Conservation (phyloP, 805 yeast genomes). For the Lipomyces mesembrius region DNA sequence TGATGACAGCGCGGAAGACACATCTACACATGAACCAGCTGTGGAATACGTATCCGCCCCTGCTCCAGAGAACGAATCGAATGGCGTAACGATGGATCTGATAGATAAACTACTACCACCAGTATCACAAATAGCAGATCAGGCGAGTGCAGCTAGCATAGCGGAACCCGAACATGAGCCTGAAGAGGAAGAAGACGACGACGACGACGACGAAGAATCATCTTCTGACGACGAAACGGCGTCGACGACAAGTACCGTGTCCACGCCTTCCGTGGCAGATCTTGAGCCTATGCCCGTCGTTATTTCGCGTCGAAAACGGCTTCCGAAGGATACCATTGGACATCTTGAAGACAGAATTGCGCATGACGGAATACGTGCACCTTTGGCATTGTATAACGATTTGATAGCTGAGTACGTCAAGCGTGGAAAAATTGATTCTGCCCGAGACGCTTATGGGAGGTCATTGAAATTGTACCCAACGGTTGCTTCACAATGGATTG, state of each 20-base stretch:
- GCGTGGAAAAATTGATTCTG: constrained; percentile 64
- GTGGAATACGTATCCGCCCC: not conserved
- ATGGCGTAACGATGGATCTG: not conserved
- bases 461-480: constrained; percentile 63
- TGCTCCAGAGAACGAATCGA: not conserved
- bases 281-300: constrained; percentile 14
- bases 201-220: constrained; percentile 1
- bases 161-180: not conserved
- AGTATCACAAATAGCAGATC: not conserved
- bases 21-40: not conserved
- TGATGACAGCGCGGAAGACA: not conserved
- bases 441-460: constrained; percentile 61
- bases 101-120: not conserved
- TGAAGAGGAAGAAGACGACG: constrained; percentile 7
- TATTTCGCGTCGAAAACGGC: constrained; percentile 39
- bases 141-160: not conserved
- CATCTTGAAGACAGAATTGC: constrained; percentile 54
- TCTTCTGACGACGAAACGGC: constrained; percentile 19
- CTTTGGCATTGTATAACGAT: constrained; percentile 22
- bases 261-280: constrained; percentile 22
- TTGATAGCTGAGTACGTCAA: constrained; percentile 49
- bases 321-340: constrained; percentile 58
- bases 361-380: constrained; percentile 14
- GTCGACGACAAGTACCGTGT: constrained; percentile 9
- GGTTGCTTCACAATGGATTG: constrained; percentile 63